Percentiles rank a stretch among this genome's conserved stretches.
These are phyloP conservation scores for Marasmius sp. DNA, from an alignment of 1,284 basidiomycete genomes.

Conservation along the genomic window DNA sequence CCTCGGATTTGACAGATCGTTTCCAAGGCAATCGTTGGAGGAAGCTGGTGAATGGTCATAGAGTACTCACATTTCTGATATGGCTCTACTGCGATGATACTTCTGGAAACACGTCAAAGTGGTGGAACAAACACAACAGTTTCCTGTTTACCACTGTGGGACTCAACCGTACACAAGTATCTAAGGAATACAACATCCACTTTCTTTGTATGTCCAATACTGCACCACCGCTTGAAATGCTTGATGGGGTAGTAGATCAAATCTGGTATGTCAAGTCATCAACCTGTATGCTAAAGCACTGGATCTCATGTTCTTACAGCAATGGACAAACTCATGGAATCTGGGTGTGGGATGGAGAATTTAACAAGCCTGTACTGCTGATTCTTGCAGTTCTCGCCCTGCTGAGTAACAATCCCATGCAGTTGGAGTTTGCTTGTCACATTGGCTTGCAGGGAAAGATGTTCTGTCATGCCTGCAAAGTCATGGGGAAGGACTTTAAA, in stretches of 20 bases:
- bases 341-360: slow-evolving; percentile 33
- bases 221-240: slow-evolving; percentile 41
- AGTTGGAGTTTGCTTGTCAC: slow-evolving; percentile 42
- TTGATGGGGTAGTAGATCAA: slow-evolving; percentile 33
- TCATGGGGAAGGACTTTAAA: slow-evolving; percentile 22
- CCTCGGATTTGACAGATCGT: no score
- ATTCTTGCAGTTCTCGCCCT: slow-evolving; percentile 34
- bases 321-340: slow-evolving; percentile 27
- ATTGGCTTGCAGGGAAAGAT: slow-evolving; percentile 36
- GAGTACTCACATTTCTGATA: no score
- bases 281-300: no score
- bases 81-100: slow-evolving; percentile 16
- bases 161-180: slow-evolving; percentile 20
- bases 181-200: slow-evolving; percentile 34
- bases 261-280: slow-evolving; percentile 24
- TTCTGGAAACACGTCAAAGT: slow-evolving; percentile 13
- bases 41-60: no score
- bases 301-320: no score
- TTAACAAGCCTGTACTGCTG: slow-evolving; percentile 28
- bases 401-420: slow-evolving; percentile 46
- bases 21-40: no score
- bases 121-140: slow-evolving; percentile 14
- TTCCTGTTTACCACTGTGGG: slow-evolving; percentile 21
- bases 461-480: slow-evolving; percentile 38
- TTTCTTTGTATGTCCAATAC: slow-evolving; percentile 42